A percentile compares a stretch with the other conserved stretches of the same genome.
Conservation (phyloP, 768 basidiomycete species). For the Xerocomellus chrysenteron region DNA sequence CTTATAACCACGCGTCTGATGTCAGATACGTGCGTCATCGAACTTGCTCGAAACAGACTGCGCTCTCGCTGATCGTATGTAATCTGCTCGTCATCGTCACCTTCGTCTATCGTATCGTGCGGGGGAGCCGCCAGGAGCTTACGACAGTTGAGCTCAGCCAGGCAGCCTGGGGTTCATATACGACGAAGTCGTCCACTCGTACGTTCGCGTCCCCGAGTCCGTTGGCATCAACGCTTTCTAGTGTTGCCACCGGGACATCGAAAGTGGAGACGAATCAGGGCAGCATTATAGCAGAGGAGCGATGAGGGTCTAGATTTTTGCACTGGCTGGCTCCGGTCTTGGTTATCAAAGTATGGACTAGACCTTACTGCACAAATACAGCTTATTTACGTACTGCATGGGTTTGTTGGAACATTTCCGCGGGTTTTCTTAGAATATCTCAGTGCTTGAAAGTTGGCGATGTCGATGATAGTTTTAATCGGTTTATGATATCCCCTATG, state of each 20-base stretch:
- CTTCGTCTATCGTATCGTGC: slow-evolving; percentile 12
- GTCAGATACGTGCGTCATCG: neutral
- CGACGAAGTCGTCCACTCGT: slow-evolving; percentile 1
- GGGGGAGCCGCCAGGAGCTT: neutral
- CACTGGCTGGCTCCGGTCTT: too few species aligned
- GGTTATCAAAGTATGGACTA: too few species aligned
- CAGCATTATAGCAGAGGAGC: too few species aligned
- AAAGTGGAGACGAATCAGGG: too few species aligned
- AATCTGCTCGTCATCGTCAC: slow-evolving; percentile 22
- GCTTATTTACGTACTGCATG: too few species aligned
- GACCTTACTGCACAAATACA: too few species aligned
- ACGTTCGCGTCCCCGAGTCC: neutral
- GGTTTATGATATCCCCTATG: too few species aligned
- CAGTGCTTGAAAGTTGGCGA: too few species aligned
- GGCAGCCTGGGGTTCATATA: neutral
- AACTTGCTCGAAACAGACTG: neutral
- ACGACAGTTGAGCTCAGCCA: slow-evolving; percentile 11
- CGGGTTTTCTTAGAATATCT: too few species aligned
- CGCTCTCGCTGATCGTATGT: slow-evolving; percentile 16
- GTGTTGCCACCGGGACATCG: neutral
- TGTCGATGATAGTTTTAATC: too few species aligned
- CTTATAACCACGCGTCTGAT: neutral
- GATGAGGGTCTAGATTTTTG: too few species aligned
- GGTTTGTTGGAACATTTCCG: neutral
- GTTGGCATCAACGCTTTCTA: neutral